phyloP scores from a whole-genome alignment of 176 grass and related monocot species.

The Ananas comosus region DNA sequence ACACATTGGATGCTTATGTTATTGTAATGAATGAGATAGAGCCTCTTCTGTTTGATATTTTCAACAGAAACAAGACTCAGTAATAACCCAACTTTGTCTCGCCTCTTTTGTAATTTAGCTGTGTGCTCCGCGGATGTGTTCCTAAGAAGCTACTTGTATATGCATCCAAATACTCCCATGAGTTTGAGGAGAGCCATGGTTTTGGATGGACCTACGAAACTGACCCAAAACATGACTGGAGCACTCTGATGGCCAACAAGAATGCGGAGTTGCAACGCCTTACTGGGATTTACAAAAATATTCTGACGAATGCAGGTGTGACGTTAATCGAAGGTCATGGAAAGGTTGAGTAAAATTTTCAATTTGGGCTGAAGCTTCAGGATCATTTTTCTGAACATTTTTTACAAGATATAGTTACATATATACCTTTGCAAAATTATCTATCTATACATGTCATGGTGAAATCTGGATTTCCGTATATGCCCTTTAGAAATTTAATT shows the following conservation, averaged over 20 bases:
- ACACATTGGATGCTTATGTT: not conserved
- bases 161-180: constrained; percentile 57
- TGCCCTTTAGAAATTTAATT: too few species aligned
- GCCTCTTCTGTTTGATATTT: not conserved
- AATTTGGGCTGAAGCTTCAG: constrained; percentile 30
- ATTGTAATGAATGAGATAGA: not conserved
- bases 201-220: constrained; percentile 63
- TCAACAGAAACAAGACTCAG: not conserved
- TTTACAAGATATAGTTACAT: not conserved
- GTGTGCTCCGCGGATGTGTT: constrained; percentile 67
- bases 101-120: constrained; percentile 33
- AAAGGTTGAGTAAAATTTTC: constrained; percentile 46
- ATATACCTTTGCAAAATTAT: too few species aligned
- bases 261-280: constrained; percentile 69
- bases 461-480: too few species aligned
- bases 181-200: constrained; percentile 68
- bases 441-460: too few species aligned
- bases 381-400: constrained; percentile 7
- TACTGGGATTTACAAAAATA: constrained; percentile 68
- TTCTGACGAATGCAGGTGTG: constrained; percentile 50
- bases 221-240: constrained; percentile 68
- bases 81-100: not conserved
- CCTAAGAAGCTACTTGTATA: constrained; percentile 72
- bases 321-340: constrained; percentile 70
- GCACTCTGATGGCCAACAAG: constrained; percentile 69